phyloP scores from a whole-genome alignment of 352 stramenopile species.

The Phytophthora sp. region DNA sequence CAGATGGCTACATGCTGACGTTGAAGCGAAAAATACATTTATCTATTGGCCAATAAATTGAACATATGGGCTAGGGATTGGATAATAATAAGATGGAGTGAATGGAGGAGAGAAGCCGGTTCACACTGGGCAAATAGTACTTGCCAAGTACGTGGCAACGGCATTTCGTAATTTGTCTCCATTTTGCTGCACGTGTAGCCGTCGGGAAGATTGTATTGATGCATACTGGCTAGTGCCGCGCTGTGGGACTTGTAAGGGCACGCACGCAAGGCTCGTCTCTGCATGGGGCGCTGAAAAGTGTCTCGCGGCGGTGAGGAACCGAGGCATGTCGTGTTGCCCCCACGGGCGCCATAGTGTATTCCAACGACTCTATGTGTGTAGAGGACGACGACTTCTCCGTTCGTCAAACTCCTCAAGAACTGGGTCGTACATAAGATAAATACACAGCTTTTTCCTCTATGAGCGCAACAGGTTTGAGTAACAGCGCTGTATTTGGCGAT shows the following conservation, averaged over 20 bases:
- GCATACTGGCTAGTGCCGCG: conserved; percentile 11
- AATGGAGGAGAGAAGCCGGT: conserved; percentile 18
- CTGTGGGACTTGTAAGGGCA: conserved; percentile 21
- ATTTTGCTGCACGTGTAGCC: too few species aligned
- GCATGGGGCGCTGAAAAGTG: conserved; percentile 43
- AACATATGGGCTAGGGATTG: background rate
- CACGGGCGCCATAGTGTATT: conserved; percentile 56
- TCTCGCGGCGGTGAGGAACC: conserved; percentile 14
- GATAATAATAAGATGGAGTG: background rate
- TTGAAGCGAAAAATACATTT: conserved; percentile 18
- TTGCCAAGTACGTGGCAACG: background rate
- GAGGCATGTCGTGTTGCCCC: conserved; percentile 34
- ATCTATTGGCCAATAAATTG: background rate
- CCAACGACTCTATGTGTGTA: conserved; percentile 81
- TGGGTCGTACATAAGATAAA: conserved; percentile 62
- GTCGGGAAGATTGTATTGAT: background rate
- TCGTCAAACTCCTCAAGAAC: conserved; percentile 80
- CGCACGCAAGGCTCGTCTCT: conserved; percentile 28
- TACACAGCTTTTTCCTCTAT: too few species aligned
- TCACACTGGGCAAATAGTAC: background rate
- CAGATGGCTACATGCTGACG: background rate
- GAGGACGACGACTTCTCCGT: conserved; percentile 64
- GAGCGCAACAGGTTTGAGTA: too few species aligned
- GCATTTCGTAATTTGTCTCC: conserved; percentile 12
- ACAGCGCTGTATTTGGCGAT: too few species aligned